Base-by-base conservation (phyloP, 225 moss, liverwort and hornwort genomes). In the Thuidium tamariscinum region DNA sequence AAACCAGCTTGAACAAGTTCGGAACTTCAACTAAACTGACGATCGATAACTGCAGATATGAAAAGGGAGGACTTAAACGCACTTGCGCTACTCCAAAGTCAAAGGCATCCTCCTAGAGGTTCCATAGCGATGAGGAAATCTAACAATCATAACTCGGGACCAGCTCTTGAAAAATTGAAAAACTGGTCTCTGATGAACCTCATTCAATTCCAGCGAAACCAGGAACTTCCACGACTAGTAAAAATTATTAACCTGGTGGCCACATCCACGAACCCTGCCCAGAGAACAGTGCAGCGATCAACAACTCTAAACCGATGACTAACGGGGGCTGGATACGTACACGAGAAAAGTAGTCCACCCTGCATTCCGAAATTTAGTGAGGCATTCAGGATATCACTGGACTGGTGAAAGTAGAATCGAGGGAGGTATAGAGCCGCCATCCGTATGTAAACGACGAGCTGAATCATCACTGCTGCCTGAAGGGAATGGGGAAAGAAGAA, bases 341-440 rank as follows among this genome's bases (percentile, higher is more conserved):
- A 20, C 59, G 79, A 60, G 42, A 36, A 30, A 11, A 41, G 52
- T 4, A 42, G 30, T 49, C 18, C 60, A 79, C 18, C 29, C 60
- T 79, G 37, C 41, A 59, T 16, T 60, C 18, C 29, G 18, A 42
- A 29, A 19, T 20, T 42, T 5, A 30, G 19, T 18, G 41, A 60
- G 60, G 60, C 42, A 42, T 27, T 42, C 29, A 18, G 30, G 59
- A 41, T 36, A 29, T 30, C 44, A 32, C 15, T 63, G 23, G 16
- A 34, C 63, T 34, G 16, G 15, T 22, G 23, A n/a, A 34, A 16
- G 16, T 13, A 7, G n/a, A 19, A 63, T 63, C 19, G 46, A 25
- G 10, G 10, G 1, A n/a, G 5, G 23, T 5, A 7, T 25, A 14
- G n/a, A 48, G 11, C 0, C 34, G 1, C 7, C 6, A 48, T 44